phyloP scores from a whole-genome alignment of 306 rosid species.

The Quercus alba region DNA sequence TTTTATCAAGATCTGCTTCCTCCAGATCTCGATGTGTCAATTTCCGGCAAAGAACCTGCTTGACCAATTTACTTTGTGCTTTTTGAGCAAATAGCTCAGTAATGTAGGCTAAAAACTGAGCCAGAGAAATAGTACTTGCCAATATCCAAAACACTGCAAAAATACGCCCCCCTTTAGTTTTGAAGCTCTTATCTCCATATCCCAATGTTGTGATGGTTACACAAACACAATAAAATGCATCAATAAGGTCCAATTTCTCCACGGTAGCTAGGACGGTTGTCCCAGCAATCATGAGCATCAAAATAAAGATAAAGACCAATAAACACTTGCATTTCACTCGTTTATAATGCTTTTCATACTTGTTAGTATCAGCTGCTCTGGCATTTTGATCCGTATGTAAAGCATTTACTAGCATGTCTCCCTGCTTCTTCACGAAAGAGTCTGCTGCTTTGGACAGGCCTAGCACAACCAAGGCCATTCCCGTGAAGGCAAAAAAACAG shows the following conservation, averaged over 20 bases:
- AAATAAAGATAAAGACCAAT: slow-evolving; percentile 24
- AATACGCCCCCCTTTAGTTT: slow-evolving; percentile 63
- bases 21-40: slow-evolving; percentile 62
- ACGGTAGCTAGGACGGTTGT: slow-evolving; percentile 28
- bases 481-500: slow-evolving; percentile 48
- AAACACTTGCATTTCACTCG: slow-evolving; percentile 36
- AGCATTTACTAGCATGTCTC: slow-evolving; percentile 28
- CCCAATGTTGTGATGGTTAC: slow-evolving; percentile 49
- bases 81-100: slow-evolving; percentile 72
- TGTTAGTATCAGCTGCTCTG: not conserved
- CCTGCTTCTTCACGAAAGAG: slow-evolving; percentile 47
- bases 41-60: slow-evolving; percentile 60
- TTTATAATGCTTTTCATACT: slow-evolving; percentile 14
- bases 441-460: slow-evolving; percentile 42
- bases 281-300: slow-evolving; percentile 35
- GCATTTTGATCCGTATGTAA: slow-evolving; percentile 12
- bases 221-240: slow-evolving; percentile 58
- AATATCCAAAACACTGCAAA: slow-evolving; percentile 86
- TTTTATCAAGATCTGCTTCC: slow-evolving; percentile 79
- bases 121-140: slow-evolving; percentile 61
- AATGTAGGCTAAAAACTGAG: slow-evolving; percentile 70
- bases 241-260: slow-evolving; percentile 37
- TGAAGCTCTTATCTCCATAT: slow-evolving; percentile 82
- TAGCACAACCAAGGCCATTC: slow-evolving; percentile 39
- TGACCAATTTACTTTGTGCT: slow-evolving; percentile 50